These are phyloP conservation scores for Closterium sp. DNA, from an alignment of 139 green algal species.

Conservation along the genomic window DNA sequence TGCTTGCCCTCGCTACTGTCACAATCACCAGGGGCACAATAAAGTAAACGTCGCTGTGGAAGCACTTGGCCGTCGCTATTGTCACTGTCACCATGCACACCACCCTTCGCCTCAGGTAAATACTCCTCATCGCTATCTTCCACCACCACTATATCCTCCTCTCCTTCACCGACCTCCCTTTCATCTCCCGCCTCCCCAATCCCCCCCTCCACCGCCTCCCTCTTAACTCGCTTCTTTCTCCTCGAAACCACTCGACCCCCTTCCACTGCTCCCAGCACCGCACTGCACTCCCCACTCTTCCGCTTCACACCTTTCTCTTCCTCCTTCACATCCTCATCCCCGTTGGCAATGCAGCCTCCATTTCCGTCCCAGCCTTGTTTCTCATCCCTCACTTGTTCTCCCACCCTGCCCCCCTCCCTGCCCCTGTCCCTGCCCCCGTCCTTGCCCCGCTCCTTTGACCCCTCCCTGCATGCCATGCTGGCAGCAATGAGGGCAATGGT, in stretches of 20 bases:
- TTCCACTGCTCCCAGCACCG: background rate
- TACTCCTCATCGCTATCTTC: background rate
- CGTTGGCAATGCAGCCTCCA: background rate
- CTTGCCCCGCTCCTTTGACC: no score
- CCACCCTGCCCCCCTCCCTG: slow-evolving; percentile 1
- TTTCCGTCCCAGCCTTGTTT: background rate
- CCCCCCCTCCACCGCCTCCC: background rate
- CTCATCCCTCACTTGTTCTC: slow-evolving; percentile 1
- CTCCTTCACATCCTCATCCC: background rate
- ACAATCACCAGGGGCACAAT: background rate
- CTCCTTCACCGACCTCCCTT: background rate
- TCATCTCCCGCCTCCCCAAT: background rate
- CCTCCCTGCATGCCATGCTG: slow-evolving; percentile 11
- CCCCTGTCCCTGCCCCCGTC: background rate
- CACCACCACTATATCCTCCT: background rate
- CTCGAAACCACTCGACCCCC: background rate
- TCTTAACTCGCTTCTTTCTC: background rate
- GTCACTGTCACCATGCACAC: background rate
- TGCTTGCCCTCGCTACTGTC: background rate
- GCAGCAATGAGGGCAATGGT: slow-evolving; percentile 42
- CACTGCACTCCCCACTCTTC: background rate
- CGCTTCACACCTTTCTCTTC: background rate
- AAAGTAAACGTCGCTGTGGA: no score
- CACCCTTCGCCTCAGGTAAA: background rate
- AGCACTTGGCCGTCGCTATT: background rate